These are phyloP conservation scores for Musa troglodytarum DNA, from an alignment of 176 grass and related monocot genomes.

Conservation along the genomic window DNA sequence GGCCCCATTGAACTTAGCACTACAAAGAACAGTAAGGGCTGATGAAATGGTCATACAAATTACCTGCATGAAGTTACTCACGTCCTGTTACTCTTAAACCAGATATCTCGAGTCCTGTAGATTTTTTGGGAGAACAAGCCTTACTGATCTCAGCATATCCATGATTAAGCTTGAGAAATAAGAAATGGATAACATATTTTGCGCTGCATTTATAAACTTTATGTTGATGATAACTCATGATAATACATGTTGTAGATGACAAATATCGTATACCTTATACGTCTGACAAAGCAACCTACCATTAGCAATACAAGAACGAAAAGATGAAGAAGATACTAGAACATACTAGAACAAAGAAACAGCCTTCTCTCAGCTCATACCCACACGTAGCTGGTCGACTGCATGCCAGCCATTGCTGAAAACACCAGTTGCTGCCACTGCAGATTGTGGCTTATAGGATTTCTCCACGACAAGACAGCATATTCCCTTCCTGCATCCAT, in stretches of 20 bases:
- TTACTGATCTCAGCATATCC: background rate
- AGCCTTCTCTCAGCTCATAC: no score
- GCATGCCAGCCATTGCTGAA: background rate
- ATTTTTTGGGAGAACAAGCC: background rate
- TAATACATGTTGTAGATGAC: no score
- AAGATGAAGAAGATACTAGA: no score
- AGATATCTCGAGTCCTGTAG: background rate
- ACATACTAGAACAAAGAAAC: no score
- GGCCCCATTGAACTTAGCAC: background rate
- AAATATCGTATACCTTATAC: no score
- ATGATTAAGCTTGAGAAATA: no score
- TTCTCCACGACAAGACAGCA: slow-evolving; percentile 1
- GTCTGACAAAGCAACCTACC: no score
- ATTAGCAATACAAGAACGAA: no score
- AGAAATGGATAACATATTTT: no score
- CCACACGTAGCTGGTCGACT: background rate
- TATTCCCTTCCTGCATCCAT: background rate
- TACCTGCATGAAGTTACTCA: slow-evolving; percentile 7
- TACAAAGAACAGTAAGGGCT: background rate
- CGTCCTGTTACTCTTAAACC: background rate
- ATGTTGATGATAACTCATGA: no score
- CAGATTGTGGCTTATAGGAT: background rate
- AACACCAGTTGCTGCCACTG: background rate
- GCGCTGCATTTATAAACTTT: no score
- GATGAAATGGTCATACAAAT: background rate